phyloP scores from a whole-genome alignment of 1,284 basidiomycete species.

The Irpex sp. region DNA sequence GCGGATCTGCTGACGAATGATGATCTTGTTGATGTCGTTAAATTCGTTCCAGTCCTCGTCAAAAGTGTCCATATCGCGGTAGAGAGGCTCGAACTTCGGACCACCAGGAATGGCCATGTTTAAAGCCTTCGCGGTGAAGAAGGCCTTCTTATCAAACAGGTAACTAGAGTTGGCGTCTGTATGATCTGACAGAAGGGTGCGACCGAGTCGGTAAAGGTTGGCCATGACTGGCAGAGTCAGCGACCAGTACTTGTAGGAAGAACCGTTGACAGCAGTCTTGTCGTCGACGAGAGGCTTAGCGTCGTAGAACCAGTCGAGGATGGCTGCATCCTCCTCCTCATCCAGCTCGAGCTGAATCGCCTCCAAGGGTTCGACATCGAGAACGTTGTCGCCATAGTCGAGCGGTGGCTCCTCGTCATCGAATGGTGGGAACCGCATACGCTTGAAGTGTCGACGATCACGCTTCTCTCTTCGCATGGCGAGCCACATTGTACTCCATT shows the following conservation, averaged over 20 bases:
- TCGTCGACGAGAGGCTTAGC: slow-evolving; percentile 86
- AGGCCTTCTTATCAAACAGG: slow-evolving; percentile 96
- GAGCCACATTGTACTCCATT: slow-evolving; percentile 99
- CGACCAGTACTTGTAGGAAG: slow-evolving; percentile 93
- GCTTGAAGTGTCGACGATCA: slow-evolving; percentile 98
- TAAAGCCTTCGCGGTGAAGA: slow-evolving; percentile 97
- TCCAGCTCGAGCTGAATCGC: slow-evolving; percentile 98
- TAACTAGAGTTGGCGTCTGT: slow-evolving; percentile 88
- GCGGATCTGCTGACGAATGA: slow-evolving; percentile 97
- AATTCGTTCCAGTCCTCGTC: slow-evolving; percentile 99
- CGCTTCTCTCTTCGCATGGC: slow-evolving; percentile 99
- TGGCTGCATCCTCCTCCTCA: slow-evolving; percentile 89
- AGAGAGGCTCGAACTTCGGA: slow-evolving; percentile 94
- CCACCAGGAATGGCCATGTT: slow-evolving; percentile 99
- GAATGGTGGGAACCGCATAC: slow-evolving; percentile 99
- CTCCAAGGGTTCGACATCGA: slow-evolving; percentile 97
- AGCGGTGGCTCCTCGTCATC: slow-evolving; percentile 99
- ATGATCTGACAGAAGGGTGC: slow-evolving; percentile 90
- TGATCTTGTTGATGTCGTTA: slow-evolving; percentile 99
- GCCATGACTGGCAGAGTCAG: slow-evolving; percentile 94
- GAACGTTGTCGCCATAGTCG: slow-evolving; percentile 97
- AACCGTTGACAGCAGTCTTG: slow-evolving; percentile 85
- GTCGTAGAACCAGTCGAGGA: slow-evolving; percentile 99
- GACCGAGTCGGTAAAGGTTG: slow-evolving; percentile 93
- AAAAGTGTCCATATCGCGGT: slow-evolving; percentile 94